These are phyloP conservation scores for Talaromyces liani DNA, from an alignment of 495 filamentous ascomycete species.

Conservation along the genomic window DNA sequence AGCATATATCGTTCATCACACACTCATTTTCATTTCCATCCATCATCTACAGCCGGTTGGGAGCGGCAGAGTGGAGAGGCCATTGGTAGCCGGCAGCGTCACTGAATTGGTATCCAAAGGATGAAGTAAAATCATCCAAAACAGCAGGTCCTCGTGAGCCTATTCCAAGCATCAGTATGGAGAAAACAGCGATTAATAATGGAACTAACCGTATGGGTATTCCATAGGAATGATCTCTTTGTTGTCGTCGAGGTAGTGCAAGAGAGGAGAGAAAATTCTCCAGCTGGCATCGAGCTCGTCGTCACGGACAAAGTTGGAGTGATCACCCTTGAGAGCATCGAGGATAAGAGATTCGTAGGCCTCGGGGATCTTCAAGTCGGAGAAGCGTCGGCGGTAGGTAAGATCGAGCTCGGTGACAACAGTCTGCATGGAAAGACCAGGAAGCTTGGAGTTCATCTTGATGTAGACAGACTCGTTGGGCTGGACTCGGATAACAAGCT, in stretches of 20 bases:
- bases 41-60: conserved; percentile 59
- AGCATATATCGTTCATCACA: background rate
- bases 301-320: conserved; percentile 99
- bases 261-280: conserved; percentile 95
- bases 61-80: conserved; percentile 59
- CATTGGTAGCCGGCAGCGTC: conserved; percentile 95
- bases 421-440: conserved; percentile 98
- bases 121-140: conserved; percentile 95
- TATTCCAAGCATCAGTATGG: conserved; percentile 26
- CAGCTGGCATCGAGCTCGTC: conserved; percentile 97
- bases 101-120: conserved; percentile 98
- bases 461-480: conserved; percentile 99
- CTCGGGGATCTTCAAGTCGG: conserved; percentile 98
- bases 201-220: conserved; percentile 88
- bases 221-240: conserved; percentile 99
- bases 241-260: conserved; percentile 98
- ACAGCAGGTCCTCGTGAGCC: conserved; percentile 95
- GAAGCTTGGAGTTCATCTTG: conserved; percentile 99
- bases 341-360: conserved; percentile 97
- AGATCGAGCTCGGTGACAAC: conserved; percentile 98
- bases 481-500: conserved; percentile 98
- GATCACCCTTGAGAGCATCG: conserved; percentile 96
- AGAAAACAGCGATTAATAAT: background rate
- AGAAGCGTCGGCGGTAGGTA: conserved; percentile 97
- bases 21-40: background rate